These are phyloP conservation scores for Grosmannia huntii DNA, from an alignment of 2,329 filamentous ascomycete species.

Conservation along the genomic window DNA sequence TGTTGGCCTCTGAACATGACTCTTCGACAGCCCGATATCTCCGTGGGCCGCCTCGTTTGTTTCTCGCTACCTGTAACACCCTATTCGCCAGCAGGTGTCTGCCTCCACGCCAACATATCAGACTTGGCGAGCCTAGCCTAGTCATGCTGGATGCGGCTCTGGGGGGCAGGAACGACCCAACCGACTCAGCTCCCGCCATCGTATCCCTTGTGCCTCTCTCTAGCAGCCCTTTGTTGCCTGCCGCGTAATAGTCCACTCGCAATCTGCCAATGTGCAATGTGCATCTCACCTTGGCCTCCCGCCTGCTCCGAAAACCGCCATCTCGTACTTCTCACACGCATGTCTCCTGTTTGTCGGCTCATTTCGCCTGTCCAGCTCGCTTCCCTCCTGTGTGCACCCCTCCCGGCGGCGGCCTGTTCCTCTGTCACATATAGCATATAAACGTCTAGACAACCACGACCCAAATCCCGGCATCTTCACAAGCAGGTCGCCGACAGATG, in stretches of 20 bases:
- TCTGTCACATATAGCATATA: background rate
- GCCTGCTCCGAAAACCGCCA: background rate
- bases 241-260: background rate
- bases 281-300: background rate
- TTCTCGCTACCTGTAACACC: conserved; percentile 14
- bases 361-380: background rate
- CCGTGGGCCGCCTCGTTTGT: background rate
- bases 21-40: background rate
- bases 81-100: conserved; percentile 9
- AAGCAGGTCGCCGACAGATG: background rate
- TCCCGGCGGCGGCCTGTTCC: background rate
- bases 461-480: background rate
- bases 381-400: background rate
- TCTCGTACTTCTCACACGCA: background rate
- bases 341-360: background rate
- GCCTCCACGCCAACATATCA: conserved; percentile 3
- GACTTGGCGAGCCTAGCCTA: background rate
- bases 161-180: background rate
- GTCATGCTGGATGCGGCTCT: background rate
- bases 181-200: background rate
- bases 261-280: background rate
- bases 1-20: background rate
- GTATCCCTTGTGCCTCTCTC: background rate
- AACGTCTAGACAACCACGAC: background rate
- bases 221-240: background rate